Conservation (phyloP, 768 basidiomycete species). For the Russula brevipes region DNA sequence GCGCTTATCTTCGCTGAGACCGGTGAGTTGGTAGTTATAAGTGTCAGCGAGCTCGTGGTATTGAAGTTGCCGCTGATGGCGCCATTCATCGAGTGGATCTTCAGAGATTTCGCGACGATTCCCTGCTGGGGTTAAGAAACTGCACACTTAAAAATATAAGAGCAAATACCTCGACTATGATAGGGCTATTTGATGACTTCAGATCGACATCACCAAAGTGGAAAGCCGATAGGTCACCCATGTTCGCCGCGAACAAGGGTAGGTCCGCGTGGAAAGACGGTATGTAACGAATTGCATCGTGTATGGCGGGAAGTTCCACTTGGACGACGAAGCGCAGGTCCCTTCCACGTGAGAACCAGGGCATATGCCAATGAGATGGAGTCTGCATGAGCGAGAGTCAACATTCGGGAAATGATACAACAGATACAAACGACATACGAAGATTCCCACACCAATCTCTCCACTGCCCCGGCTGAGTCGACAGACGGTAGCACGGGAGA, state of each 20-base stretch:
- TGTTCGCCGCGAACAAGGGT: constrained; percentile 7
- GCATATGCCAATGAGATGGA: constrained; percentile 7
- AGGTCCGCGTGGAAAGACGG: constrained; percentile 9
- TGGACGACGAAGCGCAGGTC: constrained; percentile 29
- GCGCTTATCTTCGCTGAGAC: constrained; percentile 31
- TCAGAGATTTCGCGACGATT: constrained; percentile 27
- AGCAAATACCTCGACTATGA: constrained; percentile 29
- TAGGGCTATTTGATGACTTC: constrained; percentile 26
- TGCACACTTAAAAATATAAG: neutral
- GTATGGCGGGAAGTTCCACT: constrained; percentile 6
- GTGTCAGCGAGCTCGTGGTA: constrained; percentile 27
- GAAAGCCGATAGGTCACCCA: constrained; percentile 3
- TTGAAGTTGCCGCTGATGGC: constrained; percentile 38
- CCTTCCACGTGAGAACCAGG: constrained; percentile 8
- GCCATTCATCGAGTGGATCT: constrained; percentile 33
- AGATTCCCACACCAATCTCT: constrained; percentile 37
- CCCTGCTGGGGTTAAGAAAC: constrained; percentile 29
- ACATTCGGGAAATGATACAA: neutral
- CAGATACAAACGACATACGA: constrained; percentile 29
- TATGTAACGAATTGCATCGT: neutral
- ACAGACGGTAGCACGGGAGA: constrained; percentile 33
- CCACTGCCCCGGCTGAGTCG: constrained; percentile 29
- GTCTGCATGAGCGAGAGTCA: constrained; percentile 17
- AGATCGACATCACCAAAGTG: constrained; percentile 2
- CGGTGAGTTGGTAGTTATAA: constrained; percentile 35